Conservation (phyloP, 805 yeast species). For the Starmerella apicola region DNA sequence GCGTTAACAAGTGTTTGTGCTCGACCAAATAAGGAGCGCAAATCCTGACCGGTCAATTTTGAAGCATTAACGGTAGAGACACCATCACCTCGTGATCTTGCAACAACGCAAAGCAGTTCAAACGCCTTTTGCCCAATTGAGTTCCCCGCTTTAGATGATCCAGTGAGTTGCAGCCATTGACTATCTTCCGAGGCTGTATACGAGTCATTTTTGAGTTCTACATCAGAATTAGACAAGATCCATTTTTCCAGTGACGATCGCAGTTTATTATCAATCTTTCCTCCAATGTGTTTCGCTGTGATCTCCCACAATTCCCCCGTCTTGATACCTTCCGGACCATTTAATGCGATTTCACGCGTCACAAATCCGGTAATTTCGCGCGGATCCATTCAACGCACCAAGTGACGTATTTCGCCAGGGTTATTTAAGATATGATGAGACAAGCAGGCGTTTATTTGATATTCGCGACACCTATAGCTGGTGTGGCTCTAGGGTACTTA, state of each 20-base stretch:
- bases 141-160: constrained; percentile 23
- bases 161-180: constrained; percentile 30
- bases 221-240: constrained; percentile 8
- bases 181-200: constrained; percentile 26
- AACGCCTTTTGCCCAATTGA: constrained; percentile 30
- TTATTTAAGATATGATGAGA: no score
- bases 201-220: constrained; percentile 11
- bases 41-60: constrained; percentile 30
- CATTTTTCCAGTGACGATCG: not conserved
- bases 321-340: constrained; percentile 14
- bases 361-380: constrained; percentile 9
- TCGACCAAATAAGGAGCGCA: constrained; percentile 31
- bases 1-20: constrained; percentile 24
- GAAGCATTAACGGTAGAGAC: constrained; percentile 29
- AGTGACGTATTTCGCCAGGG: no score
- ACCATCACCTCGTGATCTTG: constrained; percentile 32
- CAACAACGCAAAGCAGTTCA: constrained; percentile 28
- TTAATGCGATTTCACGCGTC: constrained; percentile 15
- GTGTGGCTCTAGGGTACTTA: no score
- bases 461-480: no score
- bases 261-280: constrained; percentile 14
- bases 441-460: no score
- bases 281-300: constrained; percentile 7
- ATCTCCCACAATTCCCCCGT: constrained; percentile 10
- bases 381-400: constrained; percentile 21